Base-by-base conservation (phyloP, 2,329 filamentous ascomycete genomes). In the Cladosporium velox region DNA sequence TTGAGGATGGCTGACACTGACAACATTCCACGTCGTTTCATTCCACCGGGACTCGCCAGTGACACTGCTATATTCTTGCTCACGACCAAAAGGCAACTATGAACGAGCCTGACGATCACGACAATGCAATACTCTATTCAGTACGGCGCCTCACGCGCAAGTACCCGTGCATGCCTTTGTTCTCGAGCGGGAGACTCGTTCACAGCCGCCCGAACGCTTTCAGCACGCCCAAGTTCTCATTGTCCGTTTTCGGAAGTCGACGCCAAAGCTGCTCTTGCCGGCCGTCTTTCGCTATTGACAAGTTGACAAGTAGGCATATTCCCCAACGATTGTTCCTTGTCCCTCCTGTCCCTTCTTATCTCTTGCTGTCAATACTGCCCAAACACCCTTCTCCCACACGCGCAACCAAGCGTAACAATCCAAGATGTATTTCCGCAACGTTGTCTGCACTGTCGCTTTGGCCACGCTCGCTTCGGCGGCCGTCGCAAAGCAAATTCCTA, bases 381-480 rank as follows among this genome's bases (percentile, higher is more conserved):
- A 24, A 47, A 47, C 41, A 12, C 21, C 30, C 30, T 24, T 28
- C 10, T 34, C 15, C 21, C 24, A 18, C 6, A 54, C 35, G 18
- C 15, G 12, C 28, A 21, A 52, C 4, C 32, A 18, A 44, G 24
- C 47, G 28, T 55, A 54, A 41, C 12, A 0, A 60, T 14, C 18
- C 15, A 60, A 6, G 4, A 65, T 65, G 64, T 60, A 60, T 34
- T 65, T 65, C 57, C 57, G 64, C 57, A 60, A 65, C 26, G 14
- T 65, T n/a, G 44, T 65, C 44, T 65, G 64, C 57, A 41, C 49
- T 15, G 32, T 54, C 30, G 34, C 55, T 26, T 55, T 65, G 10
- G 64, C 64, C 11, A 65, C 64, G n/a, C 57, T 65, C 58, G 64
- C 64, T 54, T 38, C 58, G 44, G 64, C 58, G 38, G 64, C 64